A percentile compares a stretch with the other conserved stretches of the same genome.
Conservation (phyloP, 2,329 filamentous ascomycete genomes). For the Phyllosticta citrichinensis region DNA sequence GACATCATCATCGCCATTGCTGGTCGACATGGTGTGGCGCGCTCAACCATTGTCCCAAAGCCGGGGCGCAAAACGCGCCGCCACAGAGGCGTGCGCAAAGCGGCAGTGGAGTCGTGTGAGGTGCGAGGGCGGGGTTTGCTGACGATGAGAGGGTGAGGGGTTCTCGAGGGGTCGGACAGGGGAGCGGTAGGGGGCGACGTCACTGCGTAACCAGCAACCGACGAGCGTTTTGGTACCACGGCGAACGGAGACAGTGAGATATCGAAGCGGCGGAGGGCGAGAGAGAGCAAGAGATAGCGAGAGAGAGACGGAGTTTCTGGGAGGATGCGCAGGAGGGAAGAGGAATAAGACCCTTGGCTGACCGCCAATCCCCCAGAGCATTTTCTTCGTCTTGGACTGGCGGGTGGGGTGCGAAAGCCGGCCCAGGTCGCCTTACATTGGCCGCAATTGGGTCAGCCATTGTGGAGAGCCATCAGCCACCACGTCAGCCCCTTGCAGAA, state of each 20-base stretch:
- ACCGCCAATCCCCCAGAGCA: neutral
- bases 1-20: neutral
- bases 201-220: neutral
- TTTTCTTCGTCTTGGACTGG: neutral
- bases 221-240: too few species aligned
- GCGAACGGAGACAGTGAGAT: neutral
- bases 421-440: neutral
- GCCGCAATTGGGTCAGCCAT: neutral
- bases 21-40: conserved; percentile 8
- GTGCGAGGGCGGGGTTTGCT: neutral
- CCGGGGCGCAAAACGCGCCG: neutral
- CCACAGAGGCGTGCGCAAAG: neutral
- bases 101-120: neutral
- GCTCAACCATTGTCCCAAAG: conserved; percentile 9
- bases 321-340: neutral
- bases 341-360: neutral
- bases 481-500: too few species aligned
- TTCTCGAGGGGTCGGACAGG: neutral
- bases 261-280: neutral
- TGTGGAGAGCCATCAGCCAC: neutral
- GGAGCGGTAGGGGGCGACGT: neutral
- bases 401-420: neutral
- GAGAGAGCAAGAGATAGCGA: neutral
- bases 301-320: neutral
- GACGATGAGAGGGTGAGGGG: too few species aligned